A percentile compares a stretch with the other conserved stretches of the same genome.
Conservation (phyloP, 306 rosid genomes). For the Hippophae gyantsensis region DNA sequence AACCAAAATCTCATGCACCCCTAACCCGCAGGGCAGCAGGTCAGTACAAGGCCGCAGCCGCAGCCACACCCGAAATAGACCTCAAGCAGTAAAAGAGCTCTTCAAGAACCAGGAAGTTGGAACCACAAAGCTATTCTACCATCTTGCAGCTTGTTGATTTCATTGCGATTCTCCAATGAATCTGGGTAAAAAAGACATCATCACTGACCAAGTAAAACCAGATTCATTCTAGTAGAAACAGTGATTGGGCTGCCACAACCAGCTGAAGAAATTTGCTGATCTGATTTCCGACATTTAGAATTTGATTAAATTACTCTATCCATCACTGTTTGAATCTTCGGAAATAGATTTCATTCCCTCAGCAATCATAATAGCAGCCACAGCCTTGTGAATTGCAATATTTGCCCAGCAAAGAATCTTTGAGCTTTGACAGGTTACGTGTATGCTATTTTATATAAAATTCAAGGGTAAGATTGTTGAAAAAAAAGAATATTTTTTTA, state of each 20-base stretch:
- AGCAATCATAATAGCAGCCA: conserved; percentile 77
- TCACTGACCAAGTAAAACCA: conserved; percentile 26
- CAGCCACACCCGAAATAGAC: conserved; percentile 28
- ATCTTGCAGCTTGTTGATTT: conserved; percentile 17
- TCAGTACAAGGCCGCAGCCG: conserved; percentile 19
- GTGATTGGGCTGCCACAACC: background rate
- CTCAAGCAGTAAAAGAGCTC: conserved; percentile 20
- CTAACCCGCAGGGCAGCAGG: conserved; percentile 32
- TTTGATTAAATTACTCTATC: conserved; percentile 13
- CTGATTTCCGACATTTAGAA: conserved; percentile 2
- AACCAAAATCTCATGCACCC: conserved; percentile 54
- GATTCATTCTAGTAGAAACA: conserved; percentile 24
- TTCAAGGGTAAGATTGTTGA: rapidly evolving
- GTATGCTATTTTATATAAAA: conserved; percentile 19
- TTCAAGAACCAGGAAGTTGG: conserved; percentile 18
- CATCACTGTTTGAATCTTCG: conserved; percentile 31
- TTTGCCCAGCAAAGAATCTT: conserved; percentile 62
- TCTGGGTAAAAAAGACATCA: conserved; percentile 16
- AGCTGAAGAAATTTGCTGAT: too few relatives aligned
- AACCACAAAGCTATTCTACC: conserved; percentile 18
- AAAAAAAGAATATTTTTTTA: too few relatives aligned
- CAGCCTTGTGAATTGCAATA: conserved; percentile 76
- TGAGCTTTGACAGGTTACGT: conserved; percentile 56
- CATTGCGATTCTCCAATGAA: conserved; percentile 16
- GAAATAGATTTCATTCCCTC: conserved; percentile 62